Evolutionary conservation across 2,329 filamentous ascomycete species (phyloP), one percentile per base, ranked within the genome.

Genomic region (Phyllosticta ampelicida): DNA sequence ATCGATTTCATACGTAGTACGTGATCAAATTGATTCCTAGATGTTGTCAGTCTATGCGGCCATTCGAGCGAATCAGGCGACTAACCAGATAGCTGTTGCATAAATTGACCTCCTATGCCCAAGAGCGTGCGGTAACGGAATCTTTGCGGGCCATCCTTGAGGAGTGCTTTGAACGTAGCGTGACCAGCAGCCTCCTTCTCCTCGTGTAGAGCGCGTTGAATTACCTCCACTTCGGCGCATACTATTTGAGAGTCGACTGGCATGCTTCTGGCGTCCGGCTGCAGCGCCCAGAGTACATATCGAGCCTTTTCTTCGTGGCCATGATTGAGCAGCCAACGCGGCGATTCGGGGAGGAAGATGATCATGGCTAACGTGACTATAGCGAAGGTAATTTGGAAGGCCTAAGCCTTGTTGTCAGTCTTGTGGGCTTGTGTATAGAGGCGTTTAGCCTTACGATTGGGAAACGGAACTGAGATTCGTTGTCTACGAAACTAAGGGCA

Each of bases 331-430:
- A 82, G 70, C 80, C 80, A 83, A 59, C 81, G 70, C 1, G 81
- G 81, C 0, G 79, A 81, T 63, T 84, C 81, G 0, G 81, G 80
- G 1, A 83, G 70, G 59, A 81, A 73, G 58, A 74, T 76, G 13
- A 77, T 70, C 1, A 74, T 64, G 44, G 70, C 59, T 60, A 70
- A 3, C 4, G 74, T 69, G 16, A 73, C 36, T n/a, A 75, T 19
- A 23, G 71, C 70, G 51, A 77, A 77, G 1, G 74, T 58, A 48
- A 75, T 72, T 61, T 78, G 76, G 5, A 78, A 67, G 1, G 73
- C 76, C 69, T 62, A 60, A 63, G 78, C 44, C 74, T 71, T 1
- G 8, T 69, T 64, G 16, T 72, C 68, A 48, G 66, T 73, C 23
- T 63, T 71, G 59, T 67, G 70, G n/a, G 54, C 73, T 74, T 59